Conservation (phyloP, 176 grass and related monocot species). For the Tuctoria greenei region DNA sequence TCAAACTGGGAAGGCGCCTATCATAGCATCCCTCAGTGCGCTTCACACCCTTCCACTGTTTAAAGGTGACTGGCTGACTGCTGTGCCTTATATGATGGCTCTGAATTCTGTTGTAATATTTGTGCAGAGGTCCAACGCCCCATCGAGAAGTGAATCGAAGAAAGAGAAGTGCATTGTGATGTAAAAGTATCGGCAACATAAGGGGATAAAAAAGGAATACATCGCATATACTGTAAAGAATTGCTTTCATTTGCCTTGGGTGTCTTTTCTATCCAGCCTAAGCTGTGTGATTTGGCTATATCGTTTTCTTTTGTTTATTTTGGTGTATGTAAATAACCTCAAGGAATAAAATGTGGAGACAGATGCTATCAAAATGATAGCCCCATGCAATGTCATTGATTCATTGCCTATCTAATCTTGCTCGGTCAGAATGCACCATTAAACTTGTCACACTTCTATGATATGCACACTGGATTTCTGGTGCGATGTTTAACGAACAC, state of each 20-base stretch:
- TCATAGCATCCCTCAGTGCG: not conserved
- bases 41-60: not conserved
- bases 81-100: not conserved
- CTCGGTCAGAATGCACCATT: not conserved
- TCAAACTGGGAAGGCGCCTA: not conserved
- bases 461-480: no score
- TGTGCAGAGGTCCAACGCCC: slow-evolving; percentile 44
- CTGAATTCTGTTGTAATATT: not conserved
- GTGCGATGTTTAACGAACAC: not conserved
- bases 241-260: slow-evolving; percentile 3
- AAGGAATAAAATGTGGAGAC: slow-evolving; percentile 22
- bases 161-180: slow-evolving; percentile 85
- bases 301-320: slow-evolving; percentile 10
- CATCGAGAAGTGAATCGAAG: slow-evolving; percentile 58
- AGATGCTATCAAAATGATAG: slow-evolving; percentile 29
- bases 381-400: not conserved
- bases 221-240: slow-evolving; percentile 61
- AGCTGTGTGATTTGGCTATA: slow-evolving; percentile 23
- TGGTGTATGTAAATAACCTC: slow-evolving; percentile 45
- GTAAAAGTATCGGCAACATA: slow-evolving; percentile 47
- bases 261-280: slow-evolving; percentile 25
- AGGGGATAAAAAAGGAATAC: slow-evolving; percentile 18
- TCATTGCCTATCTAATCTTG: not conserved
- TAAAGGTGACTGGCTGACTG: not conserved
- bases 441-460: not conserved